phyloP scores from a whole-genome alignment of 2,329 filamentous ascomycete species.

The Cordyceps cateniannulata region DNA sequence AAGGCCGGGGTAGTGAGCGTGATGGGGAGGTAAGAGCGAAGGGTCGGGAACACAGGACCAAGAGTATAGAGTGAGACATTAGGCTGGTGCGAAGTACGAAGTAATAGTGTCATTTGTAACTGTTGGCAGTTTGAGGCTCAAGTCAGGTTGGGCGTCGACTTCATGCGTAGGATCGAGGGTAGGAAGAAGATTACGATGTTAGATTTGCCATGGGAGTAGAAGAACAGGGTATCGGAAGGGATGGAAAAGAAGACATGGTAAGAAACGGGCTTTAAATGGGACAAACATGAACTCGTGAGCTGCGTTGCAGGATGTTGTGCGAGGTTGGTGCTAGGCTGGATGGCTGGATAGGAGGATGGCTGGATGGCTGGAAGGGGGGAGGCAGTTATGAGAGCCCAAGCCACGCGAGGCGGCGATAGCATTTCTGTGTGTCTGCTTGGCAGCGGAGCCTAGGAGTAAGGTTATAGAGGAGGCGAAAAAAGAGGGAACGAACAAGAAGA shows the following conservation, averaged over 20 bases:
- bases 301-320: neutral
- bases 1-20: neutral
- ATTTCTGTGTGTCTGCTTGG: neutral
- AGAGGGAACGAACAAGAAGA: neutral
- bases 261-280: neutral
- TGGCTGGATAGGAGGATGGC: neutral
- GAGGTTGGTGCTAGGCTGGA: neutral
- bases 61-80: constrained; percentile 4
- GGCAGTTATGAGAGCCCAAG: neutral
- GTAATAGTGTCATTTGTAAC: neutral
- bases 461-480: neutral
- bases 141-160: neutral
- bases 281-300: neutral
- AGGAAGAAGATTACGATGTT: neutral
- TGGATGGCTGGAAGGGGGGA: neutral
- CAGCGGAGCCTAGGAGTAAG: neutral
- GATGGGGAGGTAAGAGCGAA: neutral
- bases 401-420: neutral
- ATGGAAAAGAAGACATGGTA: neutral
- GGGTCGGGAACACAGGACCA: neutral
- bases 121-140: neutral
- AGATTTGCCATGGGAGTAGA: neutral
- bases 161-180: neutral
- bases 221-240: neutral
- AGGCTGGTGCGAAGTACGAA: neutral